These are phyloP conservation scores for Coleophoma cylindrospora DNA, from an alignment of 2,329 filamentous ascomycete genomes.

Conservation along the genomic window DNA sequence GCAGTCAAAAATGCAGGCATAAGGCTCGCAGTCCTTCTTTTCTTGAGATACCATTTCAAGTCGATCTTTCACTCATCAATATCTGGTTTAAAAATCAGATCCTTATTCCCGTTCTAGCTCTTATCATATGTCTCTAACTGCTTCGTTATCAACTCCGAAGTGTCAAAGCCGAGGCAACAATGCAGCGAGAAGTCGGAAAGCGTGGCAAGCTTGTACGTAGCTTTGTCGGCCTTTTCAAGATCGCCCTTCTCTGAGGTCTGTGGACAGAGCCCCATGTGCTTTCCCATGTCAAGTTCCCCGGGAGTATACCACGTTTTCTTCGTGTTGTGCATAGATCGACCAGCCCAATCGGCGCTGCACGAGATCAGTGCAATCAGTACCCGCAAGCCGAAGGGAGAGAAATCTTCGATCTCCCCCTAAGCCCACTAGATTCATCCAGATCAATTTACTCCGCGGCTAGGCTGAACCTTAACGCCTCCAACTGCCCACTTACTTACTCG, in stretches of 20 bases:
- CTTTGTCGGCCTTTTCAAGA: slow-evolving; percentile 40
- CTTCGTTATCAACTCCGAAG: slow-evolving; percentile 12
- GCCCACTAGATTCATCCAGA: slow-evolving; percentile 35
- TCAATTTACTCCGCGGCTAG: slow-evolving; percentile 33
- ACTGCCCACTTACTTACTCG: slow-evolving; percentile 34
- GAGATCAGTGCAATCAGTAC: background rate
- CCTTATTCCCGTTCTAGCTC: slow-evolving; percentile 44
- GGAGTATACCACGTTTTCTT: slow-evolving; percentile 40
- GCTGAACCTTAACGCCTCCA: slow-evolving; percentile 34
- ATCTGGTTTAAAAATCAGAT: slow-evolving; percentile 42
- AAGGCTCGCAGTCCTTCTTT: too few species aligned
- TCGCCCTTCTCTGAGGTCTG: slow-evolving; percentile 30
- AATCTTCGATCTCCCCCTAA: slow-evolving; percentile 1
- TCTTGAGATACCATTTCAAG: too few species aligned
- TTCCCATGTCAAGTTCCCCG: slow-evolving; percentile 38
- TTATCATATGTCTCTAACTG: slow-evolving; percentile 45
- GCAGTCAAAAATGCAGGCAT: too few species aligned
- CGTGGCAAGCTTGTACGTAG: slow-evolving; percentile 49
- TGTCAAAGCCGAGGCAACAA: slow-evolving; percentile 42
- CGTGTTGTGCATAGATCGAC: slow-evolving; percentile 31
- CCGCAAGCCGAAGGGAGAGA: background rate
- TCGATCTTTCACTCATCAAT: slow-evolving; percentile 24
- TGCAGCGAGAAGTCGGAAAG: slow-evolving; percentile 47
- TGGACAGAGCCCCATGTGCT: slow-evolving; percentile 30
- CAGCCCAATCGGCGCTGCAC: slow-evolving; percentile 32